Conservation (phyloP, 1,284 basidiomycete genomes). For the Neonothopanus nambi region DNA sequence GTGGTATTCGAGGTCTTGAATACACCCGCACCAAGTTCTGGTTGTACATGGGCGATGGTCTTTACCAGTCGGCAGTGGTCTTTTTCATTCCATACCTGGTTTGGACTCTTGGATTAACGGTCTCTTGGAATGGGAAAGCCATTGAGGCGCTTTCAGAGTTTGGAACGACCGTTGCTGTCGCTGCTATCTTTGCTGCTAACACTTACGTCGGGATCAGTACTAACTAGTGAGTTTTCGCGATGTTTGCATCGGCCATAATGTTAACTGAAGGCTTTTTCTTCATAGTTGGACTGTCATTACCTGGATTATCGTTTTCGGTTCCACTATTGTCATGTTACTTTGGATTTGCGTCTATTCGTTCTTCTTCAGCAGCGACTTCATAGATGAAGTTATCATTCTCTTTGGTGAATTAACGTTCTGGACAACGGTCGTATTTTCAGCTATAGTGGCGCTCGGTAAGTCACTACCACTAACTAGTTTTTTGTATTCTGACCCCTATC, state of each 20-base stretch:
- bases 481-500: neutral
- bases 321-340: constrained; percentile 75
- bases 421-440: constrained; percentile 72
- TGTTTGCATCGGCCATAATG: neutral
- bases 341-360: constrained; percentile 90
- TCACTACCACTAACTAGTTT: constrained; percentile 26
- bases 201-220: constrained; percentile 87
- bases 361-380: constrained; percentile 70
- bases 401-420: constrained; percentile 84
- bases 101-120: constrained; percentile 64
- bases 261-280: constrained; percentile 16
- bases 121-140: constrained; percentile 72
- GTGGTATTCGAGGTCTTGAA: constrained; percentile 90
- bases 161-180: constrained; percentile 89
- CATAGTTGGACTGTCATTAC: constrained; percentile 86
- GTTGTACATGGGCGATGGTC: constrained; percentile 91
- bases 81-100: constrained; percentile 89
- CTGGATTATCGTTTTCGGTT: constrained; percentile 78
- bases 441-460: constrained; percentile 71
- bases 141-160: constrained; percentile 85
- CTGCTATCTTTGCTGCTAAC: constrained; percentile 88
- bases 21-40: constrained; percentile 94
- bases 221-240: constrained; percentile 66
- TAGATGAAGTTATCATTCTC: constrained; percentile 71
- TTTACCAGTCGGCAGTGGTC: constrained; percentile 90